These are phyloP conservation scores for Mucor racemosus DNA, from an alignment of 371 early-diverging fungal genomes.

Conservation along the genomic window DNA sequence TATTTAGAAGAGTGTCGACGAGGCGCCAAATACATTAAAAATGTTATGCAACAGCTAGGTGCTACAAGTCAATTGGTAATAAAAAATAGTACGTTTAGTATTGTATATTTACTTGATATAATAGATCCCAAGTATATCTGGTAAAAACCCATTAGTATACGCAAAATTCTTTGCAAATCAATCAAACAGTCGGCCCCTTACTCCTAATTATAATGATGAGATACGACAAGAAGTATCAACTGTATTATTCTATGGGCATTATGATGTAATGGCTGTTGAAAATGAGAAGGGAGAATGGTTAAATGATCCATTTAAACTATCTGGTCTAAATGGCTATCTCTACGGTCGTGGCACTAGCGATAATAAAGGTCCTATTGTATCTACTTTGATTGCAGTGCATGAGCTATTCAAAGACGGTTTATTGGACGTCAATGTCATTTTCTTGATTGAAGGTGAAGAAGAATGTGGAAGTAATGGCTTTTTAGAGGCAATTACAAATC, in stretches of 20 bases:
- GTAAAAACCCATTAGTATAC: conserved; percentile 79
- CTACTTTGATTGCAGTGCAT: conserved; percentile 75
- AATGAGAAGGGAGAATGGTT: conserved; percentile 61
- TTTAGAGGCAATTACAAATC: conserved; percentile 61
- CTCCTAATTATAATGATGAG: background rate
- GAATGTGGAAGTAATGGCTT: conserved; percentile 80
- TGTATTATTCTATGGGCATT: conserved; percentile 84
- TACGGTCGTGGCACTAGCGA: conserved; percentile 87
- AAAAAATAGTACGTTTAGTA: background rate
- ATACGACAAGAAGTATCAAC: conserved; percentile 41
- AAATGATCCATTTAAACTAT: conserved; percentile 47
- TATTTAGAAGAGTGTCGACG: conserved; percentile 76
- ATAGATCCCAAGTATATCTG: conserved; percentile 64
- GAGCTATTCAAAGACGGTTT: conserved; percentile 67
- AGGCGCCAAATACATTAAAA: conserved; percentile 77
- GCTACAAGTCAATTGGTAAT: conserved; percentile 67
- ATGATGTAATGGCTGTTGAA: conserved; percentile 81
- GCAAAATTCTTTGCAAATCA: conserved; percentile 64
- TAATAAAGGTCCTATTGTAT: conserved; percentile 83
- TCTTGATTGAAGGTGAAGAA: conserved; percentile 86
- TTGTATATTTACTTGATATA: background rate
- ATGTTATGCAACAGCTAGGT: conserved; percentile 73
- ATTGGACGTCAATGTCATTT: conserved; percentile 72
- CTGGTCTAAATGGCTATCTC: conserved; percentile 73
- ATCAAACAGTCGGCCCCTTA: background rate